Evolutionary conservation across 1,284 basidiomycete genomes (phyloP).

Genomic region (Exobasidium rhododendri): DNA sequence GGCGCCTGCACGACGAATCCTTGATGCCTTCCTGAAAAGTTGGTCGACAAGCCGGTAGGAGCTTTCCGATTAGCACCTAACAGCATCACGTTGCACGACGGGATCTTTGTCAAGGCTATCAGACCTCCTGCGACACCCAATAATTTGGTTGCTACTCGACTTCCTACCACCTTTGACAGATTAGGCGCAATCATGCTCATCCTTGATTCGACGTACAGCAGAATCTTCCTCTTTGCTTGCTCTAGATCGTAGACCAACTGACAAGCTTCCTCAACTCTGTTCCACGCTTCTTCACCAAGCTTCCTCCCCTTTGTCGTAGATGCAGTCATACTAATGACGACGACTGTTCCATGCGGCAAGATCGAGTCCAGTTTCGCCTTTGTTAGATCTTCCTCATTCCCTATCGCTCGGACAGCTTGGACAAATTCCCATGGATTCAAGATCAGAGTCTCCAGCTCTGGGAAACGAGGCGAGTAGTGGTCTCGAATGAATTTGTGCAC

Average conservation of each 20-base stretch:
- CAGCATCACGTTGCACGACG: slow-evolving; percentile 88
- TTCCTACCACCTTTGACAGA: slow-evolving; percentile 94
- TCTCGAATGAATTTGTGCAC: slow-evolving; percentile 99
- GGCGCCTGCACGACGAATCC: slow-evolving; percentile 95
- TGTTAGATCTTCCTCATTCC: slow-evolving; percentile 75
- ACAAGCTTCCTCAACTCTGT: slow-evolving; percentile 76
- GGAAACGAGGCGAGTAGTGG: slow-evolving; percentile 92
- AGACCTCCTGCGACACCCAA: slow-evolving; percentile 95
- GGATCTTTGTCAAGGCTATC: slow-evolving; percentile 85
- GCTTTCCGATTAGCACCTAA: slow-evolving; percentile 90
- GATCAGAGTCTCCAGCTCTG: slow-evolving; percentile 92
- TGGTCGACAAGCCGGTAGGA: slow-evolving; percentile 74
- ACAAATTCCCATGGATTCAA: slow-evolving; percentile 89
- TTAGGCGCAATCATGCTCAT: slow-evolving; percentile 98
- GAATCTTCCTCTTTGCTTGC: slow-evolving; percentile 84
- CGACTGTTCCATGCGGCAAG: slow-evolving; percentile 84
- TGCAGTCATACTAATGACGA: slow-evolving; percentile 93
- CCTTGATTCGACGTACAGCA: slow-evolving; percentile 96
- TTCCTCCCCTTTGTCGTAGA: slow-evolving; percentile 73
- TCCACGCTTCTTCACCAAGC: slow-evolving; percentile 72
- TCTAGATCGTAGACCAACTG: slow-evolving; percentile 83
- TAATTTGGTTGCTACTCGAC: slow-evolving; percentile 93
- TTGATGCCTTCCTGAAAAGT: slow-evolving; percentile 76
- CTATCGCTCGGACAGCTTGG: slow-evolving; percentile 80
- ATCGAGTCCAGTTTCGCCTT: slow-evolving; percentile 76